A percentile compares a stretch with the other conserved stretches of the same genome.
Conservation (phyloP, 306 rosid genomes). For the Sophora flavescens region DNA sequence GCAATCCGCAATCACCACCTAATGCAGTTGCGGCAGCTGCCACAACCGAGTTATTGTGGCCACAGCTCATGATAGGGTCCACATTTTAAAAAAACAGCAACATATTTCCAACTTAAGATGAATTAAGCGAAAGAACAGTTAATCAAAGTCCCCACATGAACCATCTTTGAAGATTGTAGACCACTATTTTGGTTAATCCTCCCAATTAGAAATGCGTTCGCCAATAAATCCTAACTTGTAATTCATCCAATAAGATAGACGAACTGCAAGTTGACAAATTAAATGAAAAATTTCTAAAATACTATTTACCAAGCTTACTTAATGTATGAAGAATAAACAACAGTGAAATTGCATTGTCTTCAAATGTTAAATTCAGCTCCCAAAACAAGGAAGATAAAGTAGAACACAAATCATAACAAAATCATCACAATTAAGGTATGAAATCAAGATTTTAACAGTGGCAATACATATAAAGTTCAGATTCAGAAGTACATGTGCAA, state of each 20-base stretch:
- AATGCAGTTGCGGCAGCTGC: no score
- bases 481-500: conserved; percentile 14
- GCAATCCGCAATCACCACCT: no score
- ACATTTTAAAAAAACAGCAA: no score
- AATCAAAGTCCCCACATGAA: background rate
- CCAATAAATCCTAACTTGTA: conserved; percentile 13
- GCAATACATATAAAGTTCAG: background rate
- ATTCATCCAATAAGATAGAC: conserved; percentile 15
- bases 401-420: background rate
- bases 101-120: conserved; percentile 19
- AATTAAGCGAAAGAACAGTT: background rate
- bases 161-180: background rate
- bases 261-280: conserved; percentile 23
- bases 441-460: background rate
- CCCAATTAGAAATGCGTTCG: conserved; percentile 8
- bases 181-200: conserved; percentile 34
- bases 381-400: conserved; percentile 17
- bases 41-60: no score
- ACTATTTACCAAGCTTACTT: conserved; percentile 6
- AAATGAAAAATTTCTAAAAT: conserved; percentile 8
- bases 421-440: conserved; percentile 1
- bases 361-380: background rate
- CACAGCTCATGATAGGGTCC: no score
- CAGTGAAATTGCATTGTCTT: background rate
- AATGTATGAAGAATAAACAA: background rate